Conservation (phyloP, 257 asterid genomes). For the Phtheirospermum japonicum region DNA sequence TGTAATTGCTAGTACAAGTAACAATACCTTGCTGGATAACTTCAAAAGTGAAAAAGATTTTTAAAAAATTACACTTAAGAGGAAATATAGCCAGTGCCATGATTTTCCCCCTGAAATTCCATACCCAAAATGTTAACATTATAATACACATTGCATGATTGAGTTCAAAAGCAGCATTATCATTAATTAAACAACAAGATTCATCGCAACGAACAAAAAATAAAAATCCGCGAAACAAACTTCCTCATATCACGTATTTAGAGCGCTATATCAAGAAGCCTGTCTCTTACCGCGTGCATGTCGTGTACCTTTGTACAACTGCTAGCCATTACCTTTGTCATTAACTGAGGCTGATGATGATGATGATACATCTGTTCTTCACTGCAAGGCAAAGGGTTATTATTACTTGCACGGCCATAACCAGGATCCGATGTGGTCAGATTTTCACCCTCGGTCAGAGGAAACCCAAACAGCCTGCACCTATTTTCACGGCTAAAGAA, state of each 20-base stretch:
- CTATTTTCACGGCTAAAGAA: conserved; percentile 47
- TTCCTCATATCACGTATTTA: conserved; percentile 20
- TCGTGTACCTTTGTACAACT: conserved; percentile 50
- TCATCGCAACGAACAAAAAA: no score
- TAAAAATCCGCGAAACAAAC: not conserved
- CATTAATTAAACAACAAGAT: no score
- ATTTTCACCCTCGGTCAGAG: conserved; percentile 62
- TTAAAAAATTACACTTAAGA: no score
- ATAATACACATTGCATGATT: no score
- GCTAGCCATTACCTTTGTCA: conserved; percentile 42
- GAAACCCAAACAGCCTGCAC: conserved; percentile 85
- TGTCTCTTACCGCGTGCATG: conserved; percentile 59
- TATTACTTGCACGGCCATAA: no score
- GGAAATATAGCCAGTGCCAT: no score
- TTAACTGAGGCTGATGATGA: conserved; percentile 42
- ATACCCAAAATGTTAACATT: no score
- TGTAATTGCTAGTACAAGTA: conserved; percentile 13
- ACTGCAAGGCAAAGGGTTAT: conserved; percentile 34
- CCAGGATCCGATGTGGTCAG: conserved; percentile 27
- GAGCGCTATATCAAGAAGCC: conserved; percentile 76
- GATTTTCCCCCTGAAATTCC: no score
- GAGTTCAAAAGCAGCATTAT: no score
- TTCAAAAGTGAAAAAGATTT: no score
- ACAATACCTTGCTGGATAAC: not conserved
- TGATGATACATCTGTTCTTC: no score